Base-by-base conservation (phyloP, 495 filamentous ascomycete genomes). In the Margaritispora aquatica region DNA sequence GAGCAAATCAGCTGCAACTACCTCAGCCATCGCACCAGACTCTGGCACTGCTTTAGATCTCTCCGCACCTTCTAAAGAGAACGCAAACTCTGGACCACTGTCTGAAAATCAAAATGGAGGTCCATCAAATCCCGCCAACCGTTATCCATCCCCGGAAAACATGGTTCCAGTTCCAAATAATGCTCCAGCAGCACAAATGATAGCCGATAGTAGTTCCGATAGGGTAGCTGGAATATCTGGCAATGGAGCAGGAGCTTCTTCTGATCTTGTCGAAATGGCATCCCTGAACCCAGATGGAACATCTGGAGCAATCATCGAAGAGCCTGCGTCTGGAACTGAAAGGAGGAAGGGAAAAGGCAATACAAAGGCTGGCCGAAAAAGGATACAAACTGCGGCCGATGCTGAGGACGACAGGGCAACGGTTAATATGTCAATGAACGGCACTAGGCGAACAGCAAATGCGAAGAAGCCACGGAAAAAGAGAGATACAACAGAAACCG, bases 401-500 rank as follows among this genome's bases (percentile, higher is more conserved):
- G 66, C 55, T n/a, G 60, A 63, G 36, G 61, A 62, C 54, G 55
- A n/a, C 53, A 23, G 55, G 60, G 56, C 65, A 15, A 56, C 52
- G 1, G 26, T 68, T 3, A 59, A 65, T 11, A 56, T 68, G 50
- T 24, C 49, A 26, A 20, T 61, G 20, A 60, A 60, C 23, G 19
- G 47, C 26, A 53, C 58, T 19, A 57, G 57, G 15, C 46, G 57
- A 15, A 13, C 19, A 15, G 36, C 54, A 11, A 52, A 50, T 20
- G 7, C 29, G 20, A 51, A 47, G 21, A 46, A 36, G 48, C 17
- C 4, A 20, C 49, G 55, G 2, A 63, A 57, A 29, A 58, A 56
- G 36, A 71, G 68, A 47, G 70, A 70, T 57, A 70, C 69, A 55
- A 53, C 61, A 11, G 36, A 59, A 51, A 54, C 44, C 23, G 51